Base-by-base conservation (phyloP, 2,329 filamentous ascomycete species). In the Ambrosiella beaveri region DNA sequence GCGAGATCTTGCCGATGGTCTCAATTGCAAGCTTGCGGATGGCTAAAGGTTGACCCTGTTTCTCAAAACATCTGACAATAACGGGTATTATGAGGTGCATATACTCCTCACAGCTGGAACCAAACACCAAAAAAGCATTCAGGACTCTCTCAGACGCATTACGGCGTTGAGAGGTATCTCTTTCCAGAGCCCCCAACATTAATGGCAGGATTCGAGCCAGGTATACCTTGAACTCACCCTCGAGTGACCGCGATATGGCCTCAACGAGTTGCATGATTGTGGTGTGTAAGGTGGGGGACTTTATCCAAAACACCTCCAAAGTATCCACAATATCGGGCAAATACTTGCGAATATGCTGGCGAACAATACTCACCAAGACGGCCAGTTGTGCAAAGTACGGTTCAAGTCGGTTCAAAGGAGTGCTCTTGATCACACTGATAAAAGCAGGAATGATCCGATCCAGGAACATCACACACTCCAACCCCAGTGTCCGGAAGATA, bases 41-140 rank as follows among this genome's bases (percentile, higher is more conserved):
- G 60, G 84, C 84, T 1, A 80, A 74, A 7, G 89, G 88, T 62
- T 94, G 87, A 9, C 85, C 83, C 38, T 85, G 80, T 66, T 88
- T 94, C 68, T 98, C 91, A 66, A 98, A 97, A 54, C 95, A 86
- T 50, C 86, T 83, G 7, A 98, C 90, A 65, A 98, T 89, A 40
- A 95, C 88, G 0, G 93, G 93, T 56, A 98, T 88, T 63, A 99
- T 97, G 56, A 98, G 76, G 68, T 98, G 93, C 93, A 98, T 98
- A 69, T 98, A 98, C 68, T 98, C 93, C 68, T 98, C 93, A 9
- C 86, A 87, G 66, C 90, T 97, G 0, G 90, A 85, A 1, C 94
- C 94, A 67, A 98, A 98, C 0, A 98, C 87, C 36, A 98, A 73
- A 69, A 99, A 95, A 0, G 91, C 90, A 67, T 97, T 93, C 27